These are phyloP conservation scores for Rhynchospora pubera DNA, from an alignment of 176 grass and related monocot species.

Conservation along the genomic window DNA sequence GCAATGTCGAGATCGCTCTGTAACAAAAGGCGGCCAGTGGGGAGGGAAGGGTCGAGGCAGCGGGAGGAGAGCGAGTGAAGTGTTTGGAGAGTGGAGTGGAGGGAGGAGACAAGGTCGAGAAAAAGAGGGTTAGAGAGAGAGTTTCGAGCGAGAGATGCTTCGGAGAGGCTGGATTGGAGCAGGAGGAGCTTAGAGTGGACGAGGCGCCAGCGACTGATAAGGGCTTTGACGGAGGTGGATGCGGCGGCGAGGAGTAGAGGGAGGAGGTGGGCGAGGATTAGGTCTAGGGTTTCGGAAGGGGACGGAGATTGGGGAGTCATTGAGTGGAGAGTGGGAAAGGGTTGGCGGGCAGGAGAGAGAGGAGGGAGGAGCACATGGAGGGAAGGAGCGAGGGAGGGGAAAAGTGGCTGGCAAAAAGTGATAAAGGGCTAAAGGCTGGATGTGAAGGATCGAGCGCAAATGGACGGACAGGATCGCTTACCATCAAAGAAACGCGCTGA, in stretches of 20 bases:
- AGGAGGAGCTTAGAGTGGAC: slow-evolving; percentile 46
- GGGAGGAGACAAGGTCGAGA: slow-evolving; percentile 35
- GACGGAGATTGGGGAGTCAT: not conserved
- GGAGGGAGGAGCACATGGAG: slow-evolving; percentile 8
- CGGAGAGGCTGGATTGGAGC: slow-evolving; percentile 41
- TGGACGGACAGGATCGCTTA: slow-evolving; percentile 3
- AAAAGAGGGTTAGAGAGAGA: slow-evolving; percentile 53
- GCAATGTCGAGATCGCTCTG: slow-evolving; percentile 82
- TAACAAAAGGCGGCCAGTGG: slow-evolving; percentile 47
- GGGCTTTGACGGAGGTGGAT: slow-evolving; percentile 47
- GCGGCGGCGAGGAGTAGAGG: slow-evolving; percentile 40
- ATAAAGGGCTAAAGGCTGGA: not conserved
- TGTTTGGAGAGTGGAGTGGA: slow-evolving; percentile 41
- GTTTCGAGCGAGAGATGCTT: slow-evolving; percentile 26
- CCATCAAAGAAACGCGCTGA: not conserved
- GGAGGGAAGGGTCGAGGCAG: slow-evolving; percentile 55
- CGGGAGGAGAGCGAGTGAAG: slow-evolving; percentile 44
- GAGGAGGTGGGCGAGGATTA: slow-evolving; percentile 51
- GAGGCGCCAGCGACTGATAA: slow-evolving; percentile 57
- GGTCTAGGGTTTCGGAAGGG: slow-evolving; percentile 31
- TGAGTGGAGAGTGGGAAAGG: slow-evolving; percentile 16
- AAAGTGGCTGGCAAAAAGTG: not conserved
- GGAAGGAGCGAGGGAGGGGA: slow-evolving; percentile 26
- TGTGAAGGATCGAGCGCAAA: not conserved
- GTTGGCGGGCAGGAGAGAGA: slow-evolving; percentile 21